Percentiles rank a stretch among this genome's conserved stretches.
Conservation (phyloP, 768 basidiomycete genomes). For the Tulasnella sp. region DNA sequence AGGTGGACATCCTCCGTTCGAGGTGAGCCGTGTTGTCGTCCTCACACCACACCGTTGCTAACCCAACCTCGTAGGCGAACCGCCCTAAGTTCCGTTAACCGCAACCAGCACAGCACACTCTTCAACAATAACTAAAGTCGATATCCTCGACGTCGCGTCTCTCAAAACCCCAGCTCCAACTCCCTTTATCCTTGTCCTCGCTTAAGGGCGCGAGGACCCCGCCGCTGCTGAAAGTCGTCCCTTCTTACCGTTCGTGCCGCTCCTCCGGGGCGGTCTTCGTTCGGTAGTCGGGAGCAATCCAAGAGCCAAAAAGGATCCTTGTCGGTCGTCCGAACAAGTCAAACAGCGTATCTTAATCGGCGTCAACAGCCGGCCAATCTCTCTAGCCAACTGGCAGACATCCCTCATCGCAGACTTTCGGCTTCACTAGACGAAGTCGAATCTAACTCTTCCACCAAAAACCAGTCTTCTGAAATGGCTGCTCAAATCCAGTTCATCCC, state of each 20-base stretch:
- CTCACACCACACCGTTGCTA: slow-evolving; percentile 14
- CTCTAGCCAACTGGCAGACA: neutral
- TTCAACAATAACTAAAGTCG: slow-evolving; percentile 14
- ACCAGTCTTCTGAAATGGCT: neutral
- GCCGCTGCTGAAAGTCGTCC: slow-evolving; percentile 46
- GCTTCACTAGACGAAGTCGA: neutral
- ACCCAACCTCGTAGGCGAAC: slow-evolving; percentile 52
- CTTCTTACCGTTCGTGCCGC: slow-evolving; percentile 49
- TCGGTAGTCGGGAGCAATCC: slow-evolving; percentile 50
- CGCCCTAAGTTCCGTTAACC: slow-evolving; percentile 50
- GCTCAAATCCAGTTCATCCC: neutral
- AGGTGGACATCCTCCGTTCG: slow-evolving; percentile 65
- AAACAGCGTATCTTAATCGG: slow-evolving; percentile 26
- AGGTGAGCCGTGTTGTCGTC: slow-evolving; percentile 41
- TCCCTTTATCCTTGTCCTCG: slow-evolving; percentile 54
- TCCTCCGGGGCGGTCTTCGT: slow-evolving; percentile 69
- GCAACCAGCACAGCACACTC: slow-evolving; percentile 21
- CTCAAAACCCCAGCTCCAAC: slow-evolving; percentile 19
- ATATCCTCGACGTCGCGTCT: slow-evolving; percentile 18
- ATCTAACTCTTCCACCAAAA: neutral
- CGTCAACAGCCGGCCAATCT: slow-evolving; percentile 24
- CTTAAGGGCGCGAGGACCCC: slow-evolving; percentile 63
- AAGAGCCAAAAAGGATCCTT: slow-evolving; percentile 28
- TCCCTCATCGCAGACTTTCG: slow-evolving; percentile 18
- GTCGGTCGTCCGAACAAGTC: slow-evolving; percentile 26